Conservation (phyloP, 2,329 filamentous ascomycete species). For the Scedosporium boydii region DNA sequence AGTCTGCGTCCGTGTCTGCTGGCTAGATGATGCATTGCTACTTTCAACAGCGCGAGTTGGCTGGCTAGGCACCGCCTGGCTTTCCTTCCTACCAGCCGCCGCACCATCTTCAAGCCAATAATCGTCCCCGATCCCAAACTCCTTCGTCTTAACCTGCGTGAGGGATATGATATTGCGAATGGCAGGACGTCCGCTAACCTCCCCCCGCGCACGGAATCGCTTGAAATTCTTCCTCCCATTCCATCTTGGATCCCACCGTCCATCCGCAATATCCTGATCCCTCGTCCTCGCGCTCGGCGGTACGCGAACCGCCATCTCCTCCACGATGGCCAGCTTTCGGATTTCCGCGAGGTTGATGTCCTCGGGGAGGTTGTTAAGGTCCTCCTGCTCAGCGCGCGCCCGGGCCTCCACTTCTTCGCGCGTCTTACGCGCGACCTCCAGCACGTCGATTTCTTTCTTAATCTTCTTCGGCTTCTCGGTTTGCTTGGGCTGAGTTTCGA, state of each 20-base stretch:
- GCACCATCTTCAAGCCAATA: conserved; percentile 58
- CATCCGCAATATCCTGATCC: conserved; percentile 42
- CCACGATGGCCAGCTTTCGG: conserved; percentile 64
- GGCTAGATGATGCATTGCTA: conserved; percentile 8
- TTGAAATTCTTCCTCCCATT: conserved; percentile 97
- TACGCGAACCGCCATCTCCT: conserved; percentile 59
- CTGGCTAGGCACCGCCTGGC: conserved; percentile 13
- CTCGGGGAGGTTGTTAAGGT: conserved; percentile 41
- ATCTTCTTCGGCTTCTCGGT: conserved; percentile 33
- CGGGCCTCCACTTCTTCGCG: conserved; percentile 59
- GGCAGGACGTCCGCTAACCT: conserved; percentile 29
- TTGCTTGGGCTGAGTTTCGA: conserved; percentile 14
- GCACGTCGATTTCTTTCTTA: conserved; percentile 57
- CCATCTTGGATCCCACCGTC: conserved; percentile 79
- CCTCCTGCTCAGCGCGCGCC: conserved; percentile 42
- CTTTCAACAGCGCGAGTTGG: conserved; percentile 13
- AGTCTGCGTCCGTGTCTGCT: conserved; percentile 5
- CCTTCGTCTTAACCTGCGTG: conserved; percentile 61
- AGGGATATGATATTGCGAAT: conserved; percentile 57
- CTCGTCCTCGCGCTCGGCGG: conserved; percentile 19
- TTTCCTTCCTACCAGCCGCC: conserved; percentile 16
- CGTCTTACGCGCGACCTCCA: conserved; percentile 53
- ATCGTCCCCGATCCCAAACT: conserved; percentile 64
- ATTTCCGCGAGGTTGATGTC: conserved; percentile 66
- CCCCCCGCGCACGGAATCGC: conserved; percentile 60